Base-by-base conservation (phyloP, 2,329 filamentous ascomycete species). In the Colletotrichum truncatum region DNA sequence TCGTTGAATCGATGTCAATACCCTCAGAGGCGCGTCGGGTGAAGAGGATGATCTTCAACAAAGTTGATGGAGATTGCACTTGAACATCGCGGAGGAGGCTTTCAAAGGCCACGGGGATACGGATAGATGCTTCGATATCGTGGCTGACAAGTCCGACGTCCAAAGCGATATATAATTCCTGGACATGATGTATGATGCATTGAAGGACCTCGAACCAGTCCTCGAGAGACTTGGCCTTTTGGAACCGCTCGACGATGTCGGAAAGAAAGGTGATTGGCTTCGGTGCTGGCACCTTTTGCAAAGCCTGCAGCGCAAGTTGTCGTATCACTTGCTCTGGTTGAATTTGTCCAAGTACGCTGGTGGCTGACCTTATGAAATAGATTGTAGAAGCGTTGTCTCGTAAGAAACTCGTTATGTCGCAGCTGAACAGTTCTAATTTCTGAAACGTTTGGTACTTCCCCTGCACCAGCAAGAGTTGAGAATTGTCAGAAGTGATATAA, bases 1-100 rank as follows among this genome's bases (percentile, higher is more conserved):
- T n/a, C n/a, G n/a, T 5, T 2, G n/a, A 18, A 18, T 5, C 6
- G 36, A 18, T 1, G n/a, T 39, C n/a, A 18, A 9, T 2, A 39
- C n/a, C n/a, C n/a, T 39, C 4, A 16, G 2, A 1, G 1, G n/a
- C 36, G 1, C 0, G 18, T 39, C n/a, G 1, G 6, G n/a, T 5
- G 1, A 14, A 39, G 36, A 5, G 18, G n/a, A 39, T 39, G 36
- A 39, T 39, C 36, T 39, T 39, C 36, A 39, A 39, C n/a, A n/a
- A n/a, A n/a, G n/a, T n/a, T n/a, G n/a, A n/a, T n/a, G n/a, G n/a
- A n/a, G n/a, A 18, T 18, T 1, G 36, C 4, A 7, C 3, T 18
- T 18, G 36, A 18, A 5, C 11, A 1, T 39, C 4, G 9, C n/a
- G 3, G n/a, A 39, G 36, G 0, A 39, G 6, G 18, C n/a, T 9